Conservation (phyloP, 768 basidiomycete genomes). For the Hericium alpestre region DNA sequence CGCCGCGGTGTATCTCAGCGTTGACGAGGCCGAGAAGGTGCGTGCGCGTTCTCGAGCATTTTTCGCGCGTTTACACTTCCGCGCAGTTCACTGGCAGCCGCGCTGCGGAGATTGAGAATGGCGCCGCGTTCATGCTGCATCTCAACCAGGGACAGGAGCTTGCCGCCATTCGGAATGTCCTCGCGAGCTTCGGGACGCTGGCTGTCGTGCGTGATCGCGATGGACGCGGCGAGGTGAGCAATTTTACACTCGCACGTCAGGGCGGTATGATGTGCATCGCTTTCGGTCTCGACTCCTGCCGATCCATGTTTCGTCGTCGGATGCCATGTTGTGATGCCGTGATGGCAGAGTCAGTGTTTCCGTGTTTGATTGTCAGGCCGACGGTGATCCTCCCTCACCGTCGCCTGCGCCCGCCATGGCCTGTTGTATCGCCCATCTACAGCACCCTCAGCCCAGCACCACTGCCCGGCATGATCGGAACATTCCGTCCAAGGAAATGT, state of each 20-base stretch:
- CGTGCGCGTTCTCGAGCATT: not conserved
- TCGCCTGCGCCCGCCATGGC: too few relatives aligned
- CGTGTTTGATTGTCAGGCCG: too few relatives aligned
- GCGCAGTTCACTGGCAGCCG: conserved; percentile 8
- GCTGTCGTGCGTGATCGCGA: conserved; percentile 10
- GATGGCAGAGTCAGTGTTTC: not conserved
- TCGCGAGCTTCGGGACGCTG: conserved; percentile 9
- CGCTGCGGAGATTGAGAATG: conserved; percentile 11
- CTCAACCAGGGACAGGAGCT: conserved; percentile 5
- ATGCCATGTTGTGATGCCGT: not conserved
- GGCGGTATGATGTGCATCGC: not conserved
- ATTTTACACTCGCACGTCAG: too few relatives aligned
- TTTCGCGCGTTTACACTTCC: not conserved
- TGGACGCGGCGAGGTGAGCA: conserved; percentile 12
- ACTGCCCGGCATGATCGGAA: too few relatives aligned
- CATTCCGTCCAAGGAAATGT: too few relatives aligned
- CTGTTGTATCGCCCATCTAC: too few relatives aligned
- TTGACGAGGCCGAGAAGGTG: conserved; percentile 14
- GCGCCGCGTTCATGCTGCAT: conserved; percentile 10
- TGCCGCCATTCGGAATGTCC: conserved; percentile 7
- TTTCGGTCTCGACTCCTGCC: too few relatives aligned
- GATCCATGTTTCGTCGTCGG: not conserved
- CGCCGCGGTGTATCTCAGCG: conserved; percentile 8
- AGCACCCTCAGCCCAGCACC: too few relatives aligned
- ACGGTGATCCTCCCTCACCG: too few relatives aligned